phyloP scores from a whole-genome alignment of 371 early-diverging fungal species.

The Mucor circinelloides region DNA sequence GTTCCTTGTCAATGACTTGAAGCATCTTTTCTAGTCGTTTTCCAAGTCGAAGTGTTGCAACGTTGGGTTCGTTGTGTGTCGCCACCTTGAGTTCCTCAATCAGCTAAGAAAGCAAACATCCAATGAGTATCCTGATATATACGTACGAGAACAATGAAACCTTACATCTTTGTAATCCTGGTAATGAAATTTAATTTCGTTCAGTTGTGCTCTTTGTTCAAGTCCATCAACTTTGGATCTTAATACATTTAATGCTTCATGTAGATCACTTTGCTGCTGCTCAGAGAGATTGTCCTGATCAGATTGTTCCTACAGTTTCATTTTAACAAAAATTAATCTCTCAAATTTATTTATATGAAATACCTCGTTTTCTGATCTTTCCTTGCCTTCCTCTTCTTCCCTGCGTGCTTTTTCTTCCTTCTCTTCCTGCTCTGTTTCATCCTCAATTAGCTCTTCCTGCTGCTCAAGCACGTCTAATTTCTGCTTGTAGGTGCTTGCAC shows the following conservation, averaged over 20 bases:
- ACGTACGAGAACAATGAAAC: background rate
- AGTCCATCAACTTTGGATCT: constrained; percentile 61
- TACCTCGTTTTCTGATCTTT: background rate
- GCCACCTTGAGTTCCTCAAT: constrained; percentile 21
- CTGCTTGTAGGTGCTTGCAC: constrained; percentile 86
- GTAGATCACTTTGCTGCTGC: constrained; percentile 61
- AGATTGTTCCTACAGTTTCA: background rate
- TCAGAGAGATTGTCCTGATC: constrained; percentile 31
- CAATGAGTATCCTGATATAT: background rate
- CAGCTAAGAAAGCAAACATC: background rate
- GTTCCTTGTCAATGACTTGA: constrained; percentile 68
- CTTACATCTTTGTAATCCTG: constrained; percentile 67
- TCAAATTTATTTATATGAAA: background rate
- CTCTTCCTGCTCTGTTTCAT: constrained; percentile 74
- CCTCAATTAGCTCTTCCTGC: constrained; percentile 91
- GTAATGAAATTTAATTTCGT: constrained; percentile 65
- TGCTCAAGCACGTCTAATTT: constrained; percentile 89
- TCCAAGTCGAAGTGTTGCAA: constrained; percentile 56
- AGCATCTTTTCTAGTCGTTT: constrained; percentile 66
- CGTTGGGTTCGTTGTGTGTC: constrained; percentile 54
- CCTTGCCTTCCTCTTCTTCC: constrained; percentile 21
- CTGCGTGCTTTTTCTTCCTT: constrained; percentile 52
- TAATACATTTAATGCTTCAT: constrained; percentile 61
- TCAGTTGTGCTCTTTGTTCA: constrained; percentile 66
- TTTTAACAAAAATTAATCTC: background rate